Evolutionary conservation across 1,284 basidiomycete species (phyloP).

Genomic region (Apiotrichum akiyoshidainum): DNA sequence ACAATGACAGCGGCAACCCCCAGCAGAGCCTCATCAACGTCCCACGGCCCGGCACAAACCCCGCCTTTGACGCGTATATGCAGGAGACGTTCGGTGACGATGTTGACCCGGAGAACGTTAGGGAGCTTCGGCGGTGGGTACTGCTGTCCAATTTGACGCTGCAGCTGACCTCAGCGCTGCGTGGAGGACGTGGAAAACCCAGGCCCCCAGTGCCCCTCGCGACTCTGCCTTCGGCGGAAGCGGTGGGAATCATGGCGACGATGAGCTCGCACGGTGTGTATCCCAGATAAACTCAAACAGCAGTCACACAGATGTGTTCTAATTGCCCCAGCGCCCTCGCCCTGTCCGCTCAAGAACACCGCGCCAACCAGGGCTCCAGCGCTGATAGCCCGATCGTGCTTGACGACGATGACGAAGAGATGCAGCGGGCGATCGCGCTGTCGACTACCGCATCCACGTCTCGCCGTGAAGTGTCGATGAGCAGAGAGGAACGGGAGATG

Average conservation of each 20-base stretch:
- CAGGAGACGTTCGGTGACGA: constrained; percentile 19
- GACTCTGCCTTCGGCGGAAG: not conserved
- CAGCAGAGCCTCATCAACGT: not conserved
- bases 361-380: not conserved
- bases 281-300: not conserved
- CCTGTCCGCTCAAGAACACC: constrained; percentile 27
- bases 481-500: constrained; percentile 39
- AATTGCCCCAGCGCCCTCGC: constrained; percentile 24
- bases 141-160: not conserved
- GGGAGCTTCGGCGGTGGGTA: constrained; percentile 35
- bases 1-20: not conserved
- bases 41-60: constrained; percentile 30
- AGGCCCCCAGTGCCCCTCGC: constrained; percentile 18
- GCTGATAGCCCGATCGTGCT: constrained; percentile 9
- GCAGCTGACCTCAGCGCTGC: constrained; percentile 29
- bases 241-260: constrained; percentile 26
- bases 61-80: constrained; percentile 38
- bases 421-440: constrained; percentile 24
- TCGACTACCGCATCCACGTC: constrained; percentile 4
- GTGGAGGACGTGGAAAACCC: constrained; percentile 40
- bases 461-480: constrained; percentile 35
- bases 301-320: not conserved
- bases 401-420: constrained; percentile 38
- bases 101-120: constrained; percentile 21
- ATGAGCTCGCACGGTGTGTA: constrained; percentile 36